Conservation (phyloP, 305 asterid genomes). For the Solanum chacoense region DNA sequence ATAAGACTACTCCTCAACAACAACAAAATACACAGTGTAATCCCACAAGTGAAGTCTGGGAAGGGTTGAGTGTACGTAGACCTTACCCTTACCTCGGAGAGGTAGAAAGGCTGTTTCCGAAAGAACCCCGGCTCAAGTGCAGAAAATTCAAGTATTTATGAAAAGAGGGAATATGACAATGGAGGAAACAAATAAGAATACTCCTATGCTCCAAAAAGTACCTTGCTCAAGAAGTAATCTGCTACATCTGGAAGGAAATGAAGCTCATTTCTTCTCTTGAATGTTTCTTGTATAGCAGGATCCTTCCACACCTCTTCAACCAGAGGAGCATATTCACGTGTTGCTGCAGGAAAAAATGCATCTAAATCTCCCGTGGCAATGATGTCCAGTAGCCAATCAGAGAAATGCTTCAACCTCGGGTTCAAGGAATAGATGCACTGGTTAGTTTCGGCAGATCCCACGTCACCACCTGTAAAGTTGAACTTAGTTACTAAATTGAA, state of each 20-base stretch:
- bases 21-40: neutral
- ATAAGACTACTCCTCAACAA: neutral
- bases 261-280: constrained; percentile 55
- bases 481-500: neutral
- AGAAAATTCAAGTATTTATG: neutral
- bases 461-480: constrained; percentile 17
- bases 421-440: constrained; percentile 30
- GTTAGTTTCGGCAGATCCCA: constrained; percentile 12
- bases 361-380: constrained; percentile 45
- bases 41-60: neutral
- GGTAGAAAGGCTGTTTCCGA: neutral
- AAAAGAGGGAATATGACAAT: neutral
- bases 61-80: neutral
- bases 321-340: constrained; percentile 52
- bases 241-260: constrained; percentile 51
- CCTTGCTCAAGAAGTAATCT: constrained; percentile 61
- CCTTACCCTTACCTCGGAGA: neutral
- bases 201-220: constrained; percentile 10
- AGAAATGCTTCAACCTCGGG: constrained; percentile 35
- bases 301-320: constrained; percentile 67
- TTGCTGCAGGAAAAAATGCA: constrained; percentile 44
- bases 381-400: constrained; percentile 54
- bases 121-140: neutral
- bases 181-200: neutral
- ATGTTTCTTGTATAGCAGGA: constrained; percentile 74